Evolutionary conservation across 441 rosid genomes (phyloP).

Genomic region (Populus hybrid): DNA sequence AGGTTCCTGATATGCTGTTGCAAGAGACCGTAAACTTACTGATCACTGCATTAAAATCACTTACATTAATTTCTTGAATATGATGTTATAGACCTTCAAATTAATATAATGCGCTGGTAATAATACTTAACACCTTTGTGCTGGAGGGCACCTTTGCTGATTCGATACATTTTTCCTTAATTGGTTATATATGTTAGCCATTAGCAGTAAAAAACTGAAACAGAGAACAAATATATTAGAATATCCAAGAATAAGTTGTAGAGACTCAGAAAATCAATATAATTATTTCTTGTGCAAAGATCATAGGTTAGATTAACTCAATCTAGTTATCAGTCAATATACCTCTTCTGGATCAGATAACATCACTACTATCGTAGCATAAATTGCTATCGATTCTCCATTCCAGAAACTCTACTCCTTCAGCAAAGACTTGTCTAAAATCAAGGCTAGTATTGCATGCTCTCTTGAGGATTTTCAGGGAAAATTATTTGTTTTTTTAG

Average conservation of each 20-base stretch:
- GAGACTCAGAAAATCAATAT: not conserved
- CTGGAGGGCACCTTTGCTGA: slow-evolving; percentile 25
- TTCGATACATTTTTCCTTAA: slow-evolving; percentile 46
- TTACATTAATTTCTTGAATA: not conserved
- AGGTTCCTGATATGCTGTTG: slow-evolving; percentile 49
- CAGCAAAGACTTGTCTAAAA: slow-evolving; percentile 32
- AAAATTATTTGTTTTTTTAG: too few relatives aligned
- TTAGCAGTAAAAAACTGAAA: slow-evolving; percentile 17
- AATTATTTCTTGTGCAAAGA: too few relatives aligned
- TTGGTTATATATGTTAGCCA: too few relatives aligned
- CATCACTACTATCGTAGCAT: slow-evolving; percentile 51
- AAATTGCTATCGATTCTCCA: slow-evolving; percentile 55
- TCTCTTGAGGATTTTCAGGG: too few relatives aligned
- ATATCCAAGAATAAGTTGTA: too few relatives aligned
- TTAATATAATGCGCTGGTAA: not conserved
- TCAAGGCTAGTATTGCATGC: too few relatives aligned
- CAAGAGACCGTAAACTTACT: slow-evolving; percentile 54
- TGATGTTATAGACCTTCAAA: not conserved
- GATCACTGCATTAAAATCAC: slow-evolving; percentile 33
- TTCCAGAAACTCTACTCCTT: slow-evolving; percentile 46
- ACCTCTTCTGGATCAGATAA: slow-evolving; percentile 59
- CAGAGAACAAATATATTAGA: slow-evolving; percentile 3
- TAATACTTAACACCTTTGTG: not conserved
- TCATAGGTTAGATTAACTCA: too few relatives aligned
- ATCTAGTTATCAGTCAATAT: not conserved